These are phyloP conservation scores for Pinus albicaulis DNA, from an alignment of 75 land plant genomes.

Conservation along the genomic window DNA sequence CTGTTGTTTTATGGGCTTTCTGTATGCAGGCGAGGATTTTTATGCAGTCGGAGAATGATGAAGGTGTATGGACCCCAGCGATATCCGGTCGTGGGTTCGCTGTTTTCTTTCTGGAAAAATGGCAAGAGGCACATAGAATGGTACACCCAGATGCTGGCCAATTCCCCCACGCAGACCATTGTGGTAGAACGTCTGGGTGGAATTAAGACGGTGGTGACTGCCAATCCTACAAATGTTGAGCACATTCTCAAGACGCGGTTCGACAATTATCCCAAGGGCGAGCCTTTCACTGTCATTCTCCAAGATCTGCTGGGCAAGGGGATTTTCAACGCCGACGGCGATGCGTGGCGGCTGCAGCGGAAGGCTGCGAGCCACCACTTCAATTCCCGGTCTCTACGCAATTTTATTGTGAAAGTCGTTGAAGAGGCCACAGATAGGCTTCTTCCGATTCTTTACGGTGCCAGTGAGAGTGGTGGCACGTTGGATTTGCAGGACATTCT, in stretches of 20 bases:
- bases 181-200: constrained; percentile 17
- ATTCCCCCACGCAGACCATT: constrained; percentile 37
- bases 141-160: constrained; percentile 17
- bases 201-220: constrained; percentile 25
- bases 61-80: not conserved
- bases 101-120: not conserved
- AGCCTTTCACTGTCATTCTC: constrained; percentile 36
- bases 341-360: constrained; percentile 51
- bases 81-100: constrained; percentile 4
- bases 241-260: constrained; percentile 60
- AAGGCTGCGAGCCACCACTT: constrained; percentile 55
- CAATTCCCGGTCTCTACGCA: constrained; percentile 26
- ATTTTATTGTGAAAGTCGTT: constrained; percentile 26
- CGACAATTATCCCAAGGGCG: constrained; percentile 57
- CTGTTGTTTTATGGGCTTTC: too few species aligned
- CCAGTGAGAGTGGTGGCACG: not conserved
- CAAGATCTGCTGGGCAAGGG: constrained; percentile 62
- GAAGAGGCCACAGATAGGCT: constrained; percentile 10
- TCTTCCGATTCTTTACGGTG: constrained; percentile 16
- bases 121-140: constrained; percentile 1
- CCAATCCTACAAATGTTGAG: constrained; percentile 63
- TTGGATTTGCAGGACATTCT: constrained; percentile 41
- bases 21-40: too few species aligned
- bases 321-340: constrained; percentile 69
- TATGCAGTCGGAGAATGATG: too few species aligned